Percentiles rank a stretch among this genome's conserved stretches.
Conservation (phyloP, 169 alveolate species). For the Babesia bovis region DNA sequence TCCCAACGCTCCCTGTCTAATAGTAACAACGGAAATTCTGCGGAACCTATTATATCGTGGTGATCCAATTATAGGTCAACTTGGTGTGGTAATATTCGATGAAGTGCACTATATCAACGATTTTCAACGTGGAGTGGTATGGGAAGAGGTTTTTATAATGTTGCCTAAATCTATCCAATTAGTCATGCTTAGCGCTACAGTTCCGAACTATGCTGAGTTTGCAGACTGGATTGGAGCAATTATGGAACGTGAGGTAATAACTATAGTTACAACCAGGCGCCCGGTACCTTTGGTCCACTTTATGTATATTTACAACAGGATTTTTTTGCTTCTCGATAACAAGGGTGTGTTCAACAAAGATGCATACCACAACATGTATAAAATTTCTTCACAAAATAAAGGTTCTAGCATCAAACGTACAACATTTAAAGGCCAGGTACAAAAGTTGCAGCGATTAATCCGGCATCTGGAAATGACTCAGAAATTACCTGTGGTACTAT, state of each 20-base stretch:
- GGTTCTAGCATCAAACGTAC: conserved; percentile 36
- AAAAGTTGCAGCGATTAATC: conserved; percentile 79
- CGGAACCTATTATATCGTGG: conserved; percentile 89
- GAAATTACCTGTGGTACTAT: conserved; percentile 93
- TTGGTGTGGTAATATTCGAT: conserved; percentile 97
- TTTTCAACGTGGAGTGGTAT: conserved; percentile 95
- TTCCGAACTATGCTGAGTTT: conserved; percentile 96
- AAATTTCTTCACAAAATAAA: conserved; percentile 37
- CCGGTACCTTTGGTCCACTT: conserved; percentile 96
- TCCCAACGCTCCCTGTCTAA: conserved; percentile 93
- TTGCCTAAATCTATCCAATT: conserved; percentile 89
- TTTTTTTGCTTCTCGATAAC: conserved; percentile 48
- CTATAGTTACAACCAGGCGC: conserved; percentile 90
- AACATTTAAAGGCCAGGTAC: conserved; percentile 78
- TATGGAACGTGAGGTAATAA: conserved; percentile 89
- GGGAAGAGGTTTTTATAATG: conserved; percentile 98
- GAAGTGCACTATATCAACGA: conserved; percentile 98
- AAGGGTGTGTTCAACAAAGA: conserved; percentile 66
- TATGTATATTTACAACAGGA: conserved; percentile 74
- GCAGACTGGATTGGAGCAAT: conserved; percentile 98
- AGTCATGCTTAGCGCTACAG: conserved; percentile 97
- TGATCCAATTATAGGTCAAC: conserved; percentile 83
- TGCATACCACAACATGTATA: conserved; percentile 70
- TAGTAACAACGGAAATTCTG: conserved; percentile 98
- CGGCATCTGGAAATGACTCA: conserved; percentile 74